Evolutionary conservation across 148 eudicot species (phyloP).

Genomic region (Chenopodium quinoa): DNA sequence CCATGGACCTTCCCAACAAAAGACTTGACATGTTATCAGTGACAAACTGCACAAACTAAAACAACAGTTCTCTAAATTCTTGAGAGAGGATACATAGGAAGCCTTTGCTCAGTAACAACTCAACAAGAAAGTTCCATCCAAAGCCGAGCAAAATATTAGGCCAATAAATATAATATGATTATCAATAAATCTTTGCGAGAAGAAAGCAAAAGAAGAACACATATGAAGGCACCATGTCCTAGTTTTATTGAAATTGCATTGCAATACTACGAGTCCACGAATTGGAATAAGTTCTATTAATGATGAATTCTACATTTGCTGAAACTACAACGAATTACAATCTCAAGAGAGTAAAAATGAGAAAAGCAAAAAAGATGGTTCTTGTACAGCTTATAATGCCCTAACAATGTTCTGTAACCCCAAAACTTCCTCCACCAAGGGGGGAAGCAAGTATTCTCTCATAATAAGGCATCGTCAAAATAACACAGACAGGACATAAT

Average conservation of each 20-base stretch:
- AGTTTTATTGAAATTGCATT: slow-evolving; percentile 43
- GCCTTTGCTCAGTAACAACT: neutral
- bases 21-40: neutral
- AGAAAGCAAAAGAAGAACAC: slow-evolving; percentile 11
- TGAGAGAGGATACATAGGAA: neutral
- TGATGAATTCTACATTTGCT: slow-evolving; percentile 53
- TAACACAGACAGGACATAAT: slow-evolving; percentile 43
- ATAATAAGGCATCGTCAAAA: slow-evolving; percentile 39
- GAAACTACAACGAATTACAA: slow-evolving; percentile 60
- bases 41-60: neutral
- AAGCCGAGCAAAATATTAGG: neutral
- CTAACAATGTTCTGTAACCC: slow-evolving; percentile 31
- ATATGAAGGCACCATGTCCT: slow-evolving; percentile 34
- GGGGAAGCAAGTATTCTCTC: slow-evolving; percentile 28
- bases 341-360: slow-evolving; percentile 30
- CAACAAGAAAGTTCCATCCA: neutral
- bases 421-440: slow-evolving; percentile 38
- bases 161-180: slow-evolving; percentile 6
- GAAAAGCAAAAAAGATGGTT: slow-evolving; percentile 24
- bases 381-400: slow-evolving; percentile 42
- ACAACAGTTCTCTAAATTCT: neutral
- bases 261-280: slow-evolving; percentile 44
- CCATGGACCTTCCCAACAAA: neutral
- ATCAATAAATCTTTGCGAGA: slow-evolving; percentile 7
- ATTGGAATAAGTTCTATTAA: slow-evolving; percentile 43